Evolutionary conservation across 106 monocot genomes (phyloP).

Genomic region (Xerophyta viscosa): DNA sequence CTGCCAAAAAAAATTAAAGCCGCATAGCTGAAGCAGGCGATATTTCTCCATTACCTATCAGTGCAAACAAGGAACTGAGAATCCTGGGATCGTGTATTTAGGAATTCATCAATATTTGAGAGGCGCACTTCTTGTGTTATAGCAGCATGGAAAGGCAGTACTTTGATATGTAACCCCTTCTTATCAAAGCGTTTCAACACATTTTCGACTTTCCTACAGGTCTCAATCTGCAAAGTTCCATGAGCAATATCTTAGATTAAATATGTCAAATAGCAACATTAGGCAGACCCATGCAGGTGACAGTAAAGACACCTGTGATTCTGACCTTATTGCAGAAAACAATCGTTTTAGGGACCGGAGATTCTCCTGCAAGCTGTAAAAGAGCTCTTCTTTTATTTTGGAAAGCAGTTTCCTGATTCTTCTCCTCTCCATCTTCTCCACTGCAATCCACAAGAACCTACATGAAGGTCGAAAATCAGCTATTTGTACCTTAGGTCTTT

Average conservation of each 20-base stretch:
- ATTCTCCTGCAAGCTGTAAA: slow-evolving; percentile 60
- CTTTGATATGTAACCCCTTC: slow-evolving; percentile 46
- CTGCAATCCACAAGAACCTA: slow-evolving; percentile 95
- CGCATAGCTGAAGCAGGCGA: too few relatives aligned
- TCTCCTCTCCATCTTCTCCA: slow-evolving; percentile 67
- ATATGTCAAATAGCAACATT: too few relatives aligned
- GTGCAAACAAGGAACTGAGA: slow-evolving; percentile 83
- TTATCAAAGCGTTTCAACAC: slow-evolving; percentile 69
- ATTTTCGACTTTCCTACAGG: slow-evolving; percentile 97
- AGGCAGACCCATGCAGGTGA: too few relatives aligned
- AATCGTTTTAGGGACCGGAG: slow-evolving; percentile 77
- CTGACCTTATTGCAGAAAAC: slow-evolving; percentile 95
- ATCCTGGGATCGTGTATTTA: slow-evolving; percentile 44
- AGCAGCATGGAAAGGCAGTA: slow-evolving; percentile 86
- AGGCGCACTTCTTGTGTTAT: slow-evolving; percentile 61
- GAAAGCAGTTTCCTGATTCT: slow-evolving; percentile 84
- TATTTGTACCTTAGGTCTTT: too few relatives aligned
- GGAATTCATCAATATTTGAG: slow-evolving; percentile 80
- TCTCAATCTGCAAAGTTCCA: slow-evolving; percentile 65
- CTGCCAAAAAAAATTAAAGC: too few relatives aligned
- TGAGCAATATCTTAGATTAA: too few relatives aligned
- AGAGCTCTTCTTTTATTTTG: slow-evolving; percentile 77
- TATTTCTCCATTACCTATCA: slow-evolving; percentile 49
- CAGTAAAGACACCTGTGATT: too few relatives aligned
- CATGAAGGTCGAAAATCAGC: not conserved